phyloP scores from a whole-genome alignment of 164 flowering plant genomes.

The Magnolia officinalis region DNA sequence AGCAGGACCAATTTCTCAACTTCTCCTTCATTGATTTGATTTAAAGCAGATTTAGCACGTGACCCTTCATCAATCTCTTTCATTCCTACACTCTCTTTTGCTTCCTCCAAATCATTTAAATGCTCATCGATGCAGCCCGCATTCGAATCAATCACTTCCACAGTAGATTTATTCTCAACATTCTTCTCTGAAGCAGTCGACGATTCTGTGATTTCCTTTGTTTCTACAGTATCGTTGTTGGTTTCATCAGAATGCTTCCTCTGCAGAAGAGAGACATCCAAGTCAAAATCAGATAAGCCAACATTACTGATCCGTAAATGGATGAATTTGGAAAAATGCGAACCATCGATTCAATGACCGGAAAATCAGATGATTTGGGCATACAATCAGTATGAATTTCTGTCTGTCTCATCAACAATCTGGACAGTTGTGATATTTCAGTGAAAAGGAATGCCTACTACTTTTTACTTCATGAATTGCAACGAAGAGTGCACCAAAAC shows the following conservation, averaged over 20 bases:
- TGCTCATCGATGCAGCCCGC: neutral
- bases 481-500: no score
- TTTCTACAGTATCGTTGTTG: neutral
- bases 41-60: neutral
- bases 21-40: neutral
- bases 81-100: neutral
- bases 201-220: neutral
- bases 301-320: neutral
- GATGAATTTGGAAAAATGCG: neutral
- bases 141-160: neutral
- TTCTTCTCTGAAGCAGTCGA: neutral
- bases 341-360: neutral
- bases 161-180: neutral
- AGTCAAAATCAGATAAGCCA: neutral
- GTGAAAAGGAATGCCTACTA: no score
- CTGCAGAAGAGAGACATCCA: neutral
- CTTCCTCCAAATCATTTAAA: neutral
- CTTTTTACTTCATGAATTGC: no score
- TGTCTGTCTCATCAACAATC: neutral
- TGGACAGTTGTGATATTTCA: neutral
- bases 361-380: neutral
- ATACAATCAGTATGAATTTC: neutral
- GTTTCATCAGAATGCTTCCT: neutral
- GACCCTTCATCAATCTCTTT: conserved; percentile 1
- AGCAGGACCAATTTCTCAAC: neutral